These are phyloP conservation scores for Hemisphaericaspora xylofermentans DNA, from an alignment of 1,139 yeast genomes.

Conservation along the genomic window DNA sequence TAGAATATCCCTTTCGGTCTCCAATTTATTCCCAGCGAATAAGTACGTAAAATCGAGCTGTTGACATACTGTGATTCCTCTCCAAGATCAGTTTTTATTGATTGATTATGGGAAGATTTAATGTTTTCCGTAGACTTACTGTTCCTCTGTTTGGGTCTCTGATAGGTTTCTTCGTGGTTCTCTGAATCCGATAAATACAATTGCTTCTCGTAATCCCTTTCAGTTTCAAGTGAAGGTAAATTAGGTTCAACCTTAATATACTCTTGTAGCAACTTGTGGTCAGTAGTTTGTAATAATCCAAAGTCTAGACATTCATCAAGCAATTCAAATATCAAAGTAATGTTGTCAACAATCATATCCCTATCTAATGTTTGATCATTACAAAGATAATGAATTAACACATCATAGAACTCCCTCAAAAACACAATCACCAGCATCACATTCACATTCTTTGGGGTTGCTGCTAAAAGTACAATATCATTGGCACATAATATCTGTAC, in stretches of 20 bases:
- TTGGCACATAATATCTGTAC: constrained; percentile 30
- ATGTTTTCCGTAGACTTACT: constrained; percentile 21
- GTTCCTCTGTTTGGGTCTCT: constrained; percentile 4
- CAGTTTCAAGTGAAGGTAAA: constrained; percentile 22
- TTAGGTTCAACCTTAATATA: constrained; percentile 44
- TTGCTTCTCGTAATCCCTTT: constrained; percentile 16
- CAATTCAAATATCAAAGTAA: constrained; percentile 39
- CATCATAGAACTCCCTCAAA: constrained; percentile 31
- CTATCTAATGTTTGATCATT: constrained; percentile 19
- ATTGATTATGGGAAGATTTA: constrained; percentile 43
- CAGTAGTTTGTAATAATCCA: constrained; percentile 45
- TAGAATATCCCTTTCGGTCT: constrained; percentile 49
- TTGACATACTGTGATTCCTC: constrained; percentile 42
- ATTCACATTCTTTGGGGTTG: constrained; percentile 32
- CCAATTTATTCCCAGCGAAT: constrained; percentile 47
- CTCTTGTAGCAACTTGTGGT: constrained; percentile 44
- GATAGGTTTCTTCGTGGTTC: constrained; percentile 6
- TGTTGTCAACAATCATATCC: constrained; percentile 41
- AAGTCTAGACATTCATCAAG: constrained; percentile 49
- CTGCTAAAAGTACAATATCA: constrained; percentile 33
- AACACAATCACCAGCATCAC: constrained; percentile 45
- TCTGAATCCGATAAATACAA: not conserved
- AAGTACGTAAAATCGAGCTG: constrained; percentile 54
- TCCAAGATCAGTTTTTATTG: constrained; percentile 33
- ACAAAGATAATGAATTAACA: constrained; percentile 33